These are phyloP conservation scores for Thelonectria blattea DNA, from an alignment of 2,329 filamentous ascomycete species.

Conservation along the genomic window DNA sequence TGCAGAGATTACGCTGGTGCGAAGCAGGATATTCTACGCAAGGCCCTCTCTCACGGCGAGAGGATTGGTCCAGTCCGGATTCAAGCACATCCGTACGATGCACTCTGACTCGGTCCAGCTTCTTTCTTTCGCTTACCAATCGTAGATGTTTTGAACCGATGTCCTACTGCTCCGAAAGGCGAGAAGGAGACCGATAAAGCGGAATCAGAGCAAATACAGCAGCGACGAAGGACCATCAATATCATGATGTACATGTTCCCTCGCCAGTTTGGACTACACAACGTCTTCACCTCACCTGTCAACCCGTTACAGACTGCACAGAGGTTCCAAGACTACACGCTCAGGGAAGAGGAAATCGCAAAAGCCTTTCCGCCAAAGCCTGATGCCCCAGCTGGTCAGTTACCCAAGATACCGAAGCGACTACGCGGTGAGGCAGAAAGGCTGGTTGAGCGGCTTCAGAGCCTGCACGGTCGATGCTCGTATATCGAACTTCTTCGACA, in stretches of 20 bases:
- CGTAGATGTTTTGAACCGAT: constrained; percentile 82
- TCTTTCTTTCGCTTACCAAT: constrained; percentile 23
- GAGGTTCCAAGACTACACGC: constrained; percentile 81
- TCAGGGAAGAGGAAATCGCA: constrained; percentile 82
- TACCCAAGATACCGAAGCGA: constrained; percentile 63
- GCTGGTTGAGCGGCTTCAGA: constrained; percentile 72
- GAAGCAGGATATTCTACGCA: constrained; percentile 86
- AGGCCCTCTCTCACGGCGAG: constrained; percentile 72
- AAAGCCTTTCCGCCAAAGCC: constrained; percentile 32
- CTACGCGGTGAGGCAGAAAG: constrained; percentile 66
- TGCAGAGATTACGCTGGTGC: constrained; percentile 74
- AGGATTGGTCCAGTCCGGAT: constrained; percentile 72
- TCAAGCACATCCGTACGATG: constrained; percentile 78
- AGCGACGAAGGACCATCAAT: constrained; percentile 63
- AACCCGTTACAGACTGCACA: constrained; percentile 72
- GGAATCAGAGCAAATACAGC: constrained; percentile 20
- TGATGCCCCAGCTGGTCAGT: constrained; percentile 12
- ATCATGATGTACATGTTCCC: constrained; percentile 95
- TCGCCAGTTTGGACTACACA: constrained; percentile 86
- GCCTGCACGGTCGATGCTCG: constrained; percentile 74
- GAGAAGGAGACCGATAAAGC: not conserved
- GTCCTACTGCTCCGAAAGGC: constrained; percentile 39
- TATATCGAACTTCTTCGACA: constrained; percentile 80
- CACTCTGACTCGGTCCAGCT: too few species aligned
- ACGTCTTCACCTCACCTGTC: constrained; percentile 80